Conservation (phyloP, 805 yeast species). For the Saccharomycopsis sp. region DNA sequence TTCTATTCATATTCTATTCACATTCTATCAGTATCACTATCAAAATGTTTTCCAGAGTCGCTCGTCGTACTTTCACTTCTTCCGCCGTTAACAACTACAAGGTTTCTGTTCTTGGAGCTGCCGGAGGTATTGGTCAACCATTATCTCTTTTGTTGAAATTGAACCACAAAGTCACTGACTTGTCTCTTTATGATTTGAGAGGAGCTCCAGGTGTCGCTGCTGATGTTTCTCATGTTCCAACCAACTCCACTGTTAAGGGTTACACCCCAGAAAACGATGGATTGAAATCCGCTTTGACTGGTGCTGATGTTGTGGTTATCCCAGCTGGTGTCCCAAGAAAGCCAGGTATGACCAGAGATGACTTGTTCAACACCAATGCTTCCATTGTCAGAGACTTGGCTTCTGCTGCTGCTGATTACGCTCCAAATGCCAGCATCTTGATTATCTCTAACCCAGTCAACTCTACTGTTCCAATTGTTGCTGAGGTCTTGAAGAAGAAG, state of each 20-base stretch:
- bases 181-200: slow-evolving; percentile 66
- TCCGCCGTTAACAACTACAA: slow-evolving; percentile 63
- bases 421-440: slow-evolving; percentile 61
- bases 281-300: slow-evolving; percentile 61
- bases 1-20: not conserved
- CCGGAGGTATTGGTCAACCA: slow-evolving; percentile 81
- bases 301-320: slow-evolving; percentile 80
- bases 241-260: slow-evolving; percentile 60
- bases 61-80: slow-evolving; percentile 45
- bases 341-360: slow-evolving; percentile 88
- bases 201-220: slow-evolving; percentile 79
- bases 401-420: slow-evolving; percentile 55
- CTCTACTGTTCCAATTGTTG: slow-evolving; percentile 79
- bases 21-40: not conserved
- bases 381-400: slow-evolving; percentile 75
- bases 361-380: slow-evolving; percentile 77
- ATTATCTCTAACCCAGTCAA: slow-evolving; percentile 79
- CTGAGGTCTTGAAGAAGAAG: slow-evolving; percentile 65
- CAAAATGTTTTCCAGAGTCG: slow-evolving; percentile 20
- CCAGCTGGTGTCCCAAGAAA: slow-evolving; percentile 90
- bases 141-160: slow-evolving; percentile 60
- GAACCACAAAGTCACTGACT: slow-evolving; percentile 63
- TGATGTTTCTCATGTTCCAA: slow-evolving; percentile 73
- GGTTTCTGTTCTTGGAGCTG: slow-evolving; percentile 77
- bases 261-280: slow-evolving; percentile 63